Percentiles rank a stretch among this genome's conserved stretches.
These are phyloP conservation scores for Posidonia australis DNA, from an alignment of 106 monocot species.

Conservation along the genomic window DNA sequence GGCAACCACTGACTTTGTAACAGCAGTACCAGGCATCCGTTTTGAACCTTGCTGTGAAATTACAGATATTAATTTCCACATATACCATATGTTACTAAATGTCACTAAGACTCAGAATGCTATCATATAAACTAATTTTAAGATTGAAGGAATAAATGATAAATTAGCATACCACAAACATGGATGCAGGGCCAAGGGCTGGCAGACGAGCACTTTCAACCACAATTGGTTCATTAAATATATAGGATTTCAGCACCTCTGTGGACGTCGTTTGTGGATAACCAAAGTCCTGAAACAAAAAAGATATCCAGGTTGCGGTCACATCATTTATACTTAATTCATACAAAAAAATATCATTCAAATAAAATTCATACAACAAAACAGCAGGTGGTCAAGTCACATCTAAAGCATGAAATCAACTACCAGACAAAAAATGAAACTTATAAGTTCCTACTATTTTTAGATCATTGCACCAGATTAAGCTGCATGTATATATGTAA, in stretches of 20 bases:
- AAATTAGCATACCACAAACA: constrained; percentile 74
- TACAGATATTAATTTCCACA: not conserved
- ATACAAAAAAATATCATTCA: too few species aligned
- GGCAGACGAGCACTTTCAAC: constrained; percentile 74
- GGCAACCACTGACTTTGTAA: constrained; percentile 96
- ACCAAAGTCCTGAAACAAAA: constrained; percentile 68
- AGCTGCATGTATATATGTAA: too few species aligned
- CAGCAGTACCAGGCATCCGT: constrained; percentile 93
- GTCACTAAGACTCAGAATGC: not conserved
- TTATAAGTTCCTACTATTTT: too few species aligned
- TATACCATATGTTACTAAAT: not conserved
- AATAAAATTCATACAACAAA: too few species aligned
- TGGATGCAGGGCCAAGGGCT: constrained; percentile 83
- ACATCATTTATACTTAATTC: not conserved
- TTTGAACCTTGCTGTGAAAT: constrained; percentile 82
- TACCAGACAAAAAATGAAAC: too few species aligned
- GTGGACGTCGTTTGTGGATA: constrained; percentile 97
- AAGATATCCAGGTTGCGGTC: not conserved
- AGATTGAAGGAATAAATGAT: not conserved
- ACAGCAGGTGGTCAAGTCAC: too few species aligned
- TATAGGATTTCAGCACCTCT: constrained; percentile 86
- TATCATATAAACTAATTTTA: not conserved
- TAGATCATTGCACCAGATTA: too few species aligned
- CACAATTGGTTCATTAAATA: constrained; percentile 95
- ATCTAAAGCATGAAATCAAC: too few species aligned